Base-by-base conservation (phyloP, 371 early-diverging fungal genomes). In the Haplosporangium sp. region DNA sequence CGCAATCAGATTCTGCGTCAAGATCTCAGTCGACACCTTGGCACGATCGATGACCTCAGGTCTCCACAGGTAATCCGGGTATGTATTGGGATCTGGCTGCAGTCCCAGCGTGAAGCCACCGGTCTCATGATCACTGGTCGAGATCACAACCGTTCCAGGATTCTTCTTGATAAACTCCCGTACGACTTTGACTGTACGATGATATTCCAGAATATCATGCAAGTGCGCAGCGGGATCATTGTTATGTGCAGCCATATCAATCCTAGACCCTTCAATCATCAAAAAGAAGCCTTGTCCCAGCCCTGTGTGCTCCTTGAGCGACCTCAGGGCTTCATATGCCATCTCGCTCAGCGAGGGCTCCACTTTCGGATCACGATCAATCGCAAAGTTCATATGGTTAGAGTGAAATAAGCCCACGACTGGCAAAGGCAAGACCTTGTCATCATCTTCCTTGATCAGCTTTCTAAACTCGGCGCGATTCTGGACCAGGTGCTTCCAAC, bases 191-290 rank as follows among this genome's bases (percentile, higher is more conserved):
- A 98, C 84, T 0, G 95, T 89, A 36, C 91, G 85, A 80, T 98
- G 91, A 85, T 96, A 98, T 55, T 92, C 95, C 13, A 96, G 75
- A 58, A 97, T 96, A 20, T 98, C 99, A 71, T 89, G 93, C 10
- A 94, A 82, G 75, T 98, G 99, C 0, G 95, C 86, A 4, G 93
- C 95, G 4, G 97, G 92, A 72, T 98, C 99, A 73, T 97, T 98
- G 59, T 91, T 92, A 72, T 74, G 84, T 1, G 75, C 80, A 1
- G 69, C 71, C 77, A 74, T 74, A 36, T 71, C 74, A 47, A 98
- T 98, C 29, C 95, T 84, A 55, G 94, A 93, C 2, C 99, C 97
- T 83, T 98, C 99, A 69, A 98, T 91, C 96, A 98, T 94, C 54
- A 98, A 67, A 69, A 98, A 96, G 84, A 98, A 98, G 0, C 98